Evolutionary conservation across 371 early-diverging fungal species (phyloP).

Genomic region (Rhizopus stolonifer): DNA sequence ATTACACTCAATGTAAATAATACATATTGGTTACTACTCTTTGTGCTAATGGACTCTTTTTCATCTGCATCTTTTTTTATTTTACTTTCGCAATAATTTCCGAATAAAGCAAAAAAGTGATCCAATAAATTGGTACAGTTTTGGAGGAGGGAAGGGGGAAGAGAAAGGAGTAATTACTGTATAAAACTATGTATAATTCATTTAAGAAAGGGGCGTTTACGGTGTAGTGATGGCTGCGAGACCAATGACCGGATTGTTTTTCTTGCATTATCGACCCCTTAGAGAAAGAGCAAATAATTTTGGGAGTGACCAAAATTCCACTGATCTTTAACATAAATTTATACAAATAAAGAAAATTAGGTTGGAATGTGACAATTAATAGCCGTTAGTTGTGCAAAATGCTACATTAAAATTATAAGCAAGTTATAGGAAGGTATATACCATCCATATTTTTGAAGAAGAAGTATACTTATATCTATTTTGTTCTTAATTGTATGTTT

Average conservation of each 20-base stretch:
- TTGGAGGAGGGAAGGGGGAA: too few species aligned
- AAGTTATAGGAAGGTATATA: neutral
- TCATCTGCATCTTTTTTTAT: too few species aligned
- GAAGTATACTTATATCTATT: neutral
- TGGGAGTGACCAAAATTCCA: slow-evolving; percentile 3
- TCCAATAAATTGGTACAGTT: too few species aligned
- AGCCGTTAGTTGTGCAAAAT: neutral
- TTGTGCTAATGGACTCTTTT: too few species aligned
- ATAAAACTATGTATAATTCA: too few species aligned
- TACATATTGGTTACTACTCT: too few species aligned
- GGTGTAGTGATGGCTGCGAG: too few species aligned
- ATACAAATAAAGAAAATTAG: slow-evolving; percentile 6
- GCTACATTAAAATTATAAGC: neutral
- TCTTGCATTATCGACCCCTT: neutral
- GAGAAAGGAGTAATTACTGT: too few species aligned
- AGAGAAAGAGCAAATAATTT: neutral
- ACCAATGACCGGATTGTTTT: neutral
- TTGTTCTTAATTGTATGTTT: neutral
- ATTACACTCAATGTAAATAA: too few species aligned
- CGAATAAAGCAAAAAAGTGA: too few species aligned
- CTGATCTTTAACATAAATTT: neutral
- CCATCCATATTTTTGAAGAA: neutral
- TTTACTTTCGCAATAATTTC: too few species aligned
- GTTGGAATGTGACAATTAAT: neutral
- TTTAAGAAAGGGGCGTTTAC: too few species aligned